Evolutionary conservation across 441 rosid species (phyloP).

Genomic region (Francoa sonchifolia): DNA sequence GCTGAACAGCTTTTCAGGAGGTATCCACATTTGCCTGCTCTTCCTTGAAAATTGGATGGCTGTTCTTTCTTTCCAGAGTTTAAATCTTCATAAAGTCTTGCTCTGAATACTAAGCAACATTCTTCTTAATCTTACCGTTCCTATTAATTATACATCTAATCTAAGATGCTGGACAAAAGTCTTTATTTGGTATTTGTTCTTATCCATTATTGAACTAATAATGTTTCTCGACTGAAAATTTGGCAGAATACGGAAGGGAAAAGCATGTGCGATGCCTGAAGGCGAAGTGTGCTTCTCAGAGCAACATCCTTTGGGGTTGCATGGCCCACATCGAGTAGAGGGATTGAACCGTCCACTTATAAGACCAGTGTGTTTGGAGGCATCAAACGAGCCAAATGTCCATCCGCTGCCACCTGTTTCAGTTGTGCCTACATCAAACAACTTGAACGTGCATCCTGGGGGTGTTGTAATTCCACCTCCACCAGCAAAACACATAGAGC

Average conservation of each 20-base stretch:
- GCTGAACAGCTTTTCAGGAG: slow-evolving; percentile 89
- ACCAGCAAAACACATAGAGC: slow-evolving; percentile 75
- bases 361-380: slow-evolving; percentile 40
- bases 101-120: too few species aligned
- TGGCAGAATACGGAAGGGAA: slow-evolving; percentile 75
- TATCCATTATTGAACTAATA: slow-evolving; percentile 1
- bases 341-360: slow-evolving; percentile 82
- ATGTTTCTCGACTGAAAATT: slow-evolving; percentile 3
- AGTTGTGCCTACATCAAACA: slow-evolving; percentile 18
- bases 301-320: slow-evolving; percentile 28
- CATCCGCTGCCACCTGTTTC: slow-evolving; percentile 5
- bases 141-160: neutral
- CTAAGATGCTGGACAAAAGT: neutral
- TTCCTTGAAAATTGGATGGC: neutral
- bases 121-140: too few species aligned
- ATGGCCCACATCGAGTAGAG: slow-evolving; percentile 43
- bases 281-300: slow-evolving; percentile 40
- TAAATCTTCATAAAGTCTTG: too few species aligned
- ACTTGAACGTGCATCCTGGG: too few species aligned
- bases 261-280: slow-evolving; percentile 78
- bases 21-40: slow-evolving; percentile 19
- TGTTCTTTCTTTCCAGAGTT: neutral
- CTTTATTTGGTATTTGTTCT: neutral
- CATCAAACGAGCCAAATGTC: slow-evolving; percentile 24
- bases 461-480: slow-evolving; percentile 85